Conservation (phyloP, 345 rosid genomes). For the Salix viminalis region DNA sequence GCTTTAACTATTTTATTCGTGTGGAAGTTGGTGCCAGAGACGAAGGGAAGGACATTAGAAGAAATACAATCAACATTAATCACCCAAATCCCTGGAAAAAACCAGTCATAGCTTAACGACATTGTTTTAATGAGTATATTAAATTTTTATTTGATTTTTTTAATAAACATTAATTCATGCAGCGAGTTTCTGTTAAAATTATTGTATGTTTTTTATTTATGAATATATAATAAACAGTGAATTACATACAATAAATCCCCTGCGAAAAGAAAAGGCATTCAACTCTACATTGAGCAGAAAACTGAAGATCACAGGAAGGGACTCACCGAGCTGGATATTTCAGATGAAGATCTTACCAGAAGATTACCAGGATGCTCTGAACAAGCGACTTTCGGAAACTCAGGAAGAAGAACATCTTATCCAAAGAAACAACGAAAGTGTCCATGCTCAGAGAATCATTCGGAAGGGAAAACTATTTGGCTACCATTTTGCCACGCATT, state of each 20-base stretch:
- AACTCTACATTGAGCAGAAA: neutral
- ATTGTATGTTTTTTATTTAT: no score
- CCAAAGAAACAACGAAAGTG: neutral
- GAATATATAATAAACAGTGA: no score
- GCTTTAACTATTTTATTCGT: neutral
- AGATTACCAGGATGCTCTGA: neutral
- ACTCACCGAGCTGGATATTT: neutral
- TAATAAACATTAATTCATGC: no score
- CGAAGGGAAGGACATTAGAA: conserved; percentile 12
- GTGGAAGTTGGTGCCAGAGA: conserved; percentile 9
- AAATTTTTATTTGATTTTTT: no score
- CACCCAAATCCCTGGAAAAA: neutral
- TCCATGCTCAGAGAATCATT: neutral
- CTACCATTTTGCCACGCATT: no score
- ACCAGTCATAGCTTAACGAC: no score
- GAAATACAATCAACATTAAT: conserved; percentile 3
- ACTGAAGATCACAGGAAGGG: neutral
- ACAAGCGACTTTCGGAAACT: neutral
- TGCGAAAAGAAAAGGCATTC: no score
- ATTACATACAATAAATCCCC: no score
- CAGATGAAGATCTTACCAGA: neutral
- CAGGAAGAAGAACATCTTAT: neutral
- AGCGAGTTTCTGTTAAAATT: no score
- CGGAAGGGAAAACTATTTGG: neutral
- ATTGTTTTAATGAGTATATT: no score